Percentiles rank a stretch among this genome's conserved stretches.
Conservation (phyloP, 2,329 filamentous ascomycete genomes). For the Colletotrichum gigasporum region DNA sequence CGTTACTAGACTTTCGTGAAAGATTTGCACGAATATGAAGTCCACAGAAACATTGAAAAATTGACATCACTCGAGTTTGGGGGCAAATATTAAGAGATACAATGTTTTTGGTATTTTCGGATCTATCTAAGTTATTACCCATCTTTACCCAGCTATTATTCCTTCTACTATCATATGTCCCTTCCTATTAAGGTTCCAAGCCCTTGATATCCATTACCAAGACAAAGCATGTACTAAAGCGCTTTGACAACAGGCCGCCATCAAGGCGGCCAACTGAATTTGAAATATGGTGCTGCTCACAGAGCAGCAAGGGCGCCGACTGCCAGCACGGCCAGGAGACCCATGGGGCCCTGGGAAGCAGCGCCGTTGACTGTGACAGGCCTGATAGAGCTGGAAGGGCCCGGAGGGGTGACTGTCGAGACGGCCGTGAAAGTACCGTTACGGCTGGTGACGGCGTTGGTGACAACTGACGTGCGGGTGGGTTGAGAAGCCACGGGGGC, state of each 20-base stretch:
- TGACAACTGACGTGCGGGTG: slow-evolving; percentile 12
- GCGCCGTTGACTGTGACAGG: slow-evolving; percentile 21
- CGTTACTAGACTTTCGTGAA: too few species aligned
- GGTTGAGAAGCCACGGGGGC: not conserved
- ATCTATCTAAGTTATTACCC: too few species aligned
- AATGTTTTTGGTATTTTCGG: too few species aligned
- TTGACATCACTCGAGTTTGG: too few species aligned
- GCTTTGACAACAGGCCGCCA: not conserved
- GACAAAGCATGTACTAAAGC: too few species aligned
- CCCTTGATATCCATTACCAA: not conserved
- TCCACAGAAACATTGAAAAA: too few species aligned
- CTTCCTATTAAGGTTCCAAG: too few species aligned
- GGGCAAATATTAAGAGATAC: too few species aligned
- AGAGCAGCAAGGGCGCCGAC: slow-evolving; percentile 22
- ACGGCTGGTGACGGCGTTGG: slow-evolving; percentile 1
- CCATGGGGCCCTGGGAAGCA: slow-evolving; percentile 7
- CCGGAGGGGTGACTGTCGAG: slow-evolving; percentile 1
- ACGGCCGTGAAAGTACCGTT: slow-evolving; percentile 7
- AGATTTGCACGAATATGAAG: too few species aligned
- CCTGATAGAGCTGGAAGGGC: too few species aligned
- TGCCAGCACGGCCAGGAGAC: slow-evolving; percentile 10
- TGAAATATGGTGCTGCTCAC: not conserved
- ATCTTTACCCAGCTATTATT: too few species aligned
- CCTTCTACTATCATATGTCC: too few species aligned
- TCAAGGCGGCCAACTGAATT: not conserved